Conservation (phyloP, 805 yeast species). For the Schizosaccharomyces osmophilus region DNA sequence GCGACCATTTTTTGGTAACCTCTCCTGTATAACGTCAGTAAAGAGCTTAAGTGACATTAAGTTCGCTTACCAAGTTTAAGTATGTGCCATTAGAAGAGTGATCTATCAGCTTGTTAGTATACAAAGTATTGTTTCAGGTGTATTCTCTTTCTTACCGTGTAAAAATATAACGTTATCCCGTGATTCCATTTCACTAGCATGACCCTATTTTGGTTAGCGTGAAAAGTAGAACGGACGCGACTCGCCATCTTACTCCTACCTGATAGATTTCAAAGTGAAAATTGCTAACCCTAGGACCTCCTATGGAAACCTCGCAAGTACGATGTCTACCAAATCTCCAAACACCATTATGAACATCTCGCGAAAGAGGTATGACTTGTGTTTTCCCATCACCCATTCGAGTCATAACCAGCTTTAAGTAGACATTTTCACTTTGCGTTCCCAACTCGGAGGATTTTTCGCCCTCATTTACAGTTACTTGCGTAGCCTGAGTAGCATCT, state of each 20-base stretch:
- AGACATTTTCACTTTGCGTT: background rate
- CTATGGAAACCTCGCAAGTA: background rate
- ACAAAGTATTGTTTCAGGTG: background rate
- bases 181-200: background rate
- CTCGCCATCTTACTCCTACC: background rate
- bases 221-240: background rate
- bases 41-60: background rate
- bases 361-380: background rate
- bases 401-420: background rate
- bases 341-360: background rate
- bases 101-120: background rate
- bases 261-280: background rate
- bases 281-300: background rate
- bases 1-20: constrained; percentile 52
- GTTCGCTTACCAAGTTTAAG: constrained; percentile 1
- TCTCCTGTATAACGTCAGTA: constrained; percentile 16
- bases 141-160: background rate
- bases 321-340: background rate
- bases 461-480: background rate
- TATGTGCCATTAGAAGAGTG: constrained; percentile 1
- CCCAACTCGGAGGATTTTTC: background rate
- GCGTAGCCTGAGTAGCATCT: background rate
- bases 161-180: background rate
- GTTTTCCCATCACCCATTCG: background rate
- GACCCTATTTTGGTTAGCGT: background rate